These are phyloP conservation scores for Coemansia sp. DNA, from an alignment of 192 early-diverging fungal species.

Conservation along the genomic window DNA sequence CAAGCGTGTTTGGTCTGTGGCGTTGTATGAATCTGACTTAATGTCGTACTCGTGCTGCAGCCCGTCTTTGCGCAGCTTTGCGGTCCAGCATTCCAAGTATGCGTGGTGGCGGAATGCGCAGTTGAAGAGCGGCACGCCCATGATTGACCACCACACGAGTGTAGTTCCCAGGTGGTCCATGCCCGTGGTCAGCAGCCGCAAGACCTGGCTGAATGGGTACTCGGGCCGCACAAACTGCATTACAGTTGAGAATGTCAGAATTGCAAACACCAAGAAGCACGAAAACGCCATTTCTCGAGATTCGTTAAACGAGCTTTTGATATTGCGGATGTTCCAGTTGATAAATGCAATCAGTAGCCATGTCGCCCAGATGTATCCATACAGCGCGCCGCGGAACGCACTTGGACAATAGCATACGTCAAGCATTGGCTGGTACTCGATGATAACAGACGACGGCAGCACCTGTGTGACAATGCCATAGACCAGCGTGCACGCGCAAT, in stretches of 20 bases:
- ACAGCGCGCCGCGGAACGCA: conserved; percentile 27
- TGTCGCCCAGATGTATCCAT: conserved; percentile 37
- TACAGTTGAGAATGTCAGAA: conserved; percentile 29
- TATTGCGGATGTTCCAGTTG: conserved; percentile 45
- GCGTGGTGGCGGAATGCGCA: conserved; percentile 22
- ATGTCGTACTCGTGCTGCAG: conserved; percentile 44
- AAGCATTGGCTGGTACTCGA: conserved; percentile 22
- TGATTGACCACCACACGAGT: conserved; percentile 48
- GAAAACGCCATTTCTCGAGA: conserved; percentile 38
- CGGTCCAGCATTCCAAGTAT: conserved; percentile 34
- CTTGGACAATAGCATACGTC: conserved; percentile 39
- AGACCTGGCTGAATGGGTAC: conserved; percentile 34
- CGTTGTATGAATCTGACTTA: conserved; percentile 3
- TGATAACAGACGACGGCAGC: conserved; percentile 16
- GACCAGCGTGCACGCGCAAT: conserved; percentile 22
- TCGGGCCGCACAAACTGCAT: conserved; percentile 23
- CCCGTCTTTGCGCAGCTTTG: conserved; percentile 31
- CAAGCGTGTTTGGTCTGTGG: conserved; percentile 1
- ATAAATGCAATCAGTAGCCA: conserved; percentile 34
- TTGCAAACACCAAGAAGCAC: conserved; percentile 33
- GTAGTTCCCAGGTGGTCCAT: conserved; percentile 43
- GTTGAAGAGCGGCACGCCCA: conserved; percentile 38
- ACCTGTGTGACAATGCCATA: conserved; percentile 38
- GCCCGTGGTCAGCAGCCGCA: conserved; percentile 24
- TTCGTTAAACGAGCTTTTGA: conserved; percentile 54